phyloP scores from a whole-genome alignment of 1,284 basidiomycete species.

The Rugosomyces carneus region DNA sequence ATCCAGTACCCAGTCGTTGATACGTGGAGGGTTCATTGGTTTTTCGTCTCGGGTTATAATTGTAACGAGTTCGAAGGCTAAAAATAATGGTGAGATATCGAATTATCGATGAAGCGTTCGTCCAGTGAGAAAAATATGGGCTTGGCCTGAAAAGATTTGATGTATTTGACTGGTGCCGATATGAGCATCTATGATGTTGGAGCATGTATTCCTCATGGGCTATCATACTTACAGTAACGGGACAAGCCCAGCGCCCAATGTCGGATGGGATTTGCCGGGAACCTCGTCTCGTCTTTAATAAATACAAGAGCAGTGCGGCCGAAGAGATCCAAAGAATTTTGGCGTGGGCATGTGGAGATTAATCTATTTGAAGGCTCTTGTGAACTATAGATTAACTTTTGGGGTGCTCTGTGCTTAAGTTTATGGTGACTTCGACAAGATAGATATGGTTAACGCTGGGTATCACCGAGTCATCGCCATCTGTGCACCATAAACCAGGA shows the following conservation, averaged over 20 bases:
- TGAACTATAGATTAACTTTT: not conserved
- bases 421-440: too few species aligned
- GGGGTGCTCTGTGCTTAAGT: not conserved
- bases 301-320: too few species aligned
- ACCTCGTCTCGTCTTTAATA: too few species aligned
- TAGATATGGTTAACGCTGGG: not conserved
- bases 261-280: not conserved
- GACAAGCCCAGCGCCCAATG: not conserved
- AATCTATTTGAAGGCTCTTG: not conserved
- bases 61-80: not conserved
- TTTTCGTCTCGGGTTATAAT: not conserved
- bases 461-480: not conserved
- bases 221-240: too few species aligned
- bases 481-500: not conserved
- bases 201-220: not conserved
- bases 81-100: not conserved
- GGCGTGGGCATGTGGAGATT: not conserved
- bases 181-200: too few species aligned
- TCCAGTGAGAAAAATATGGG: not conserved
- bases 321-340: not conserved
- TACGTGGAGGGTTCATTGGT: not conserved
- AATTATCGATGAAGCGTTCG: not conserved
- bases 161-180: not conserved
- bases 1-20: not conserved
- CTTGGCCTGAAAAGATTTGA: not conserved